Evolutionary conservation across 169 alveolate genomes (phyloP).

Genomic region (Eimeria falciformis): DNA sequence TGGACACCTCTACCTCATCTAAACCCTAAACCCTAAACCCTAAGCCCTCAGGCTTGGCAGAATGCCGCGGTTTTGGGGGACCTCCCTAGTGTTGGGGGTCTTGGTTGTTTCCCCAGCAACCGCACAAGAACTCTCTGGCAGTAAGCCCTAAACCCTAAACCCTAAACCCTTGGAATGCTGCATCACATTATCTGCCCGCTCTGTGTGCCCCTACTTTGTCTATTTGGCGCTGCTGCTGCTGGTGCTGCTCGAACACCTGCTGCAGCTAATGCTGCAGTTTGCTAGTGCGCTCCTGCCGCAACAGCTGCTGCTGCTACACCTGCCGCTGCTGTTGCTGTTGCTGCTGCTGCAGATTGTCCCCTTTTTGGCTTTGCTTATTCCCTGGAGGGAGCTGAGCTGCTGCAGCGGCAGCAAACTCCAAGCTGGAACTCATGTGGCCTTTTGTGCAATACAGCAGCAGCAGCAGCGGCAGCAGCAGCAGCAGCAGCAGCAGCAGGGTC

Average conservation of each 20-base stretch:
- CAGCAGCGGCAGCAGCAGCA: constrained; percentile 36
- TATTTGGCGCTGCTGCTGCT: no score
- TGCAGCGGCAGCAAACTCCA: not conserved
- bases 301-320: not conserved
- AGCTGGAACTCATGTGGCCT: constrained; percentile 1
- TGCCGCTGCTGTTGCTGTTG: not conserved
- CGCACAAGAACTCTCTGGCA: not conserved
- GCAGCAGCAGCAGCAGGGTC: constrained; percentile 31
- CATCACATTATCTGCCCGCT: no score
- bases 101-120: not conserved
- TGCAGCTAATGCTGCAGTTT: not conserved
- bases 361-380: constrained; percentile 9
- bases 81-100: not conserved
- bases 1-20: no score
- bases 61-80: not conserved
- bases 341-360: constrained; percentile 51
- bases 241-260: not conserved
- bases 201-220: no score
- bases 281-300: not conserved
- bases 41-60: not conserved
- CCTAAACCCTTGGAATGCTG: not conserved
- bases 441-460: not conserved
- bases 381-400: not conserved
- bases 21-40: constrained; percentile 3
- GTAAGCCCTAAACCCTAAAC: constrained; percentile 2